phyloP scores from a whole-genome alignment of 2,329 filamentous ascomycete species.

The Colletotrichum sp. region DNA sequence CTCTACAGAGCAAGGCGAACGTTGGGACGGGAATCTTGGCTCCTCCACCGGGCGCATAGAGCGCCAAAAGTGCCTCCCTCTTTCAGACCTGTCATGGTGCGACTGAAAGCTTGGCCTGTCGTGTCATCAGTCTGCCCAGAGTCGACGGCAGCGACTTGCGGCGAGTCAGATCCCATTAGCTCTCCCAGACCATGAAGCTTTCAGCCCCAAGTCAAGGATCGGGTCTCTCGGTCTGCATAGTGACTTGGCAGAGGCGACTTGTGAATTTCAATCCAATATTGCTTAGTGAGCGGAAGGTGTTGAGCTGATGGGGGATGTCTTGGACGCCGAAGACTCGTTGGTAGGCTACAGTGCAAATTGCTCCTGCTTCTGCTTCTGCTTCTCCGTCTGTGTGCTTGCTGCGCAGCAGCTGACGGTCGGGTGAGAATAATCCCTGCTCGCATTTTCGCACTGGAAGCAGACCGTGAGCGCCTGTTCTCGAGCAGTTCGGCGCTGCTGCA shows the following conservation, averaged over 20 bases:
- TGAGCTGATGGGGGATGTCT: neutral
- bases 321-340: neutral
- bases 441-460: neutral
- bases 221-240: slow-evolving; percentile 2
- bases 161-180: neutral
- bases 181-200: neutral
- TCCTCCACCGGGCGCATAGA: neutral
- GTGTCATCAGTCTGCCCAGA: neutral
- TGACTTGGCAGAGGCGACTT: slow-evolving; percentile 9
- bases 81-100: neutral
- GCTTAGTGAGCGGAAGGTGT: neutral
- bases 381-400: neutral
- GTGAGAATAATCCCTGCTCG: neutral
- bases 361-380: neutral
- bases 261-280: neutral
- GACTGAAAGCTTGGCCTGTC: slow-evolving; percentile 10
- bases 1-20: neutral
- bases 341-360: neutral
- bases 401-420: neutral
- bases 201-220: neutral
- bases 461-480: neutral
- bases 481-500: neutral
- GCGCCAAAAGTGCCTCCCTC: neutral
- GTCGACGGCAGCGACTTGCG: neutral
- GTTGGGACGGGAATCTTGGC: neutral